Evolutionary conservation across 2,329 filamentous ascomycete species (phyloP).

Genomic region (Tolypocladium tropicale): DNA sequence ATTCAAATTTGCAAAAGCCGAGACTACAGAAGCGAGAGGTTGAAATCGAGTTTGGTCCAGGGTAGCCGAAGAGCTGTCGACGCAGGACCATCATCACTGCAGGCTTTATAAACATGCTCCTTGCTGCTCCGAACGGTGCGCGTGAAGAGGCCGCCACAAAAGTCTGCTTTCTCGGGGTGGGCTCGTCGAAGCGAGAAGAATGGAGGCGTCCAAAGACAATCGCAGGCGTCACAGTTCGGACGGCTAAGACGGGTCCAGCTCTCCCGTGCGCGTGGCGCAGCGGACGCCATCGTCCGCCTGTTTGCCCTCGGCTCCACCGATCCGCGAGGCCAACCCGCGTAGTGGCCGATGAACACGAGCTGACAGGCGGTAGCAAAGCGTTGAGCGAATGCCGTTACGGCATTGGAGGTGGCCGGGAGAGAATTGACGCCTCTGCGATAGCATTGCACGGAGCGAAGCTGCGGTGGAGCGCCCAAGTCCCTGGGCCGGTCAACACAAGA

Average conservation of each 20-base stretch:
- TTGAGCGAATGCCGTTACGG: conserved; percentile 1
- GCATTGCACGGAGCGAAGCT: too few relatives aligned
- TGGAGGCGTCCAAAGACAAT: background rate
- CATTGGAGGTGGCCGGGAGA: background rate
- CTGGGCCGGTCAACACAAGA: too few relatives aligned
- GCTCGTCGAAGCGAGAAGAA: background rate
- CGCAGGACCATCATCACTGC: too few relatives aligned
- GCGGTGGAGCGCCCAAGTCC: too few relatives aligned
- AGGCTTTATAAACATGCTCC: too few relatives aligned
- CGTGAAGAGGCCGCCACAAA: background rate
- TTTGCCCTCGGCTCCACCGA: background rate
- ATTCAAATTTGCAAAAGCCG: background rate
- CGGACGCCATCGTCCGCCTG: background rate
- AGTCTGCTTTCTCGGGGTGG: too few relatives aligned
- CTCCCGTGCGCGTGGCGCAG: background rate
- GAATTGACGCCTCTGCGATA: background rate
- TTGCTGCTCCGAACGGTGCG: too few relatives aligned
- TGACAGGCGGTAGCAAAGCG: background rate
- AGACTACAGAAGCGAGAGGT: background rate
- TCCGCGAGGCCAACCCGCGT: background rate
- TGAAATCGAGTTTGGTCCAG: background rate
- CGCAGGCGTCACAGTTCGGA: background rate
- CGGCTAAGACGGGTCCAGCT: background rate
- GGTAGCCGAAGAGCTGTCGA: background rate
- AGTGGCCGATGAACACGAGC: background rate